phyloP scores from a whole-genome alignment of 179 eudicot genomes.

The Beta corolliflora region DNA sequence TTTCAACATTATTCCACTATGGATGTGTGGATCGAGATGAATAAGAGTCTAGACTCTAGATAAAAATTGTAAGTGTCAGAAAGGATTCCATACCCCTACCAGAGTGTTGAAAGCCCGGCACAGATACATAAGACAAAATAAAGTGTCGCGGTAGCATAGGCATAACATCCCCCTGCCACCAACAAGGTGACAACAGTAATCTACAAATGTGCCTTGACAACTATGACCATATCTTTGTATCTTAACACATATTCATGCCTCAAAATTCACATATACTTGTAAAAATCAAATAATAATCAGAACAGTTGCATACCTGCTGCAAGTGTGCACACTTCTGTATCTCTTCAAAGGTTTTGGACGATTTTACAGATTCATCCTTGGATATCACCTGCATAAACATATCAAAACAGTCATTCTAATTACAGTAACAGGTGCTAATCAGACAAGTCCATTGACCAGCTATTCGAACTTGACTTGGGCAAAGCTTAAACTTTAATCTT shows the following conservation, averaged over 20 bases:
- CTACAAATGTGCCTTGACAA: background rate
- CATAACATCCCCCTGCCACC: no score
- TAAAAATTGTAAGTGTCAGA: no score
- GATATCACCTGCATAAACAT: conserved; percentile 74
- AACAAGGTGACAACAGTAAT: background rate
- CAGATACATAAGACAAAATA: no score
- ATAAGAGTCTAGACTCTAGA: no score
- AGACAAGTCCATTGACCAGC: background rate
- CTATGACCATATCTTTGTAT: background rate
- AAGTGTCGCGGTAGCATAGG: background rate
- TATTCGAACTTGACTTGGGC: background rate
- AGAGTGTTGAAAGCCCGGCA: no score
- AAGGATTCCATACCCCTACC: no score
- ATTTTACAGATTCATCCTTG: conserved; percentile 96
- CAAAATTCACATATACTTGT: background rate
- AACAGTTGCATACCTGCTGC: conserved; percentile 59
- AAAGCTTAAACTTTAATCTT: background rate
- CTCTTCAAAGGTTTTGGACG: conserved; percentile 76
- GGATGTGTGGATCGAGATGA: no score
- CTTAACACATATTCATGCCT: background rate
- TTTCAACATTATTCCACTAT: no score
- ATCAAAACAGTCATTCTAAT: background rate
- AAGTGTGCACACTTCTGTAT: conserved; percentile 70
- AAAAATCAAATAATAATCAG: background rate
- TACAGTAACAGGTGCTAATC: background rate